Evolutionary conservation across 345 rosid species (phyloP), one percentile per base, ranked within the genome.

Genomic region (Conringia planisiliqua): DNA sequence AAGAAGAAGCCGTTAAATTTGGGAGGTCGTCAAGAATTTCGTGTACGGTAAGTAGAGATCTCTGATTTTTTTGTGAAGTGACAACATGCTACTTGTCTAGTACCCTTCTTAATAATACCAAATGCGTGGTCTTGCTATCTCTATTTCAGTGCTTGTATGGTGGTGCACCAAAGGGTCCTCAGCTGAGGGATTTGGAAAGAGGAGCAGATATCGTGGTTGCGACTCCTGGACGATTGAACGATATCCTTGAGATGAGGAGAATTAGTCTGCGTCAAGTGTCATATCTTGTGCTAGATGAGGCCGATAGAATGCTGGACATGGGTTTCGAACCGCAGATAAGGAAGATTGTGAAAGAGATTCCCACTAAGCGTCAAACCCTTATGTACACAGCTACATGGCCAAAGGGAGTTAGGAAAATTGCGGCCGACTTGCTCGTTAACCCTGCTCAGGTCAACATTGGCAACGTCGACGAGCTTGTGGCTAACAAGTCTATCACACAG

Each of bases 301-400:
- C 99, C 73, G 99, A 95, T 84, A 90, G 97, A 59, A 95, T 95
- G 99, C 80, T 92, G 77, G 99, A 95, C 82, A 95, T 95, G 99
- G 99, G 99, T 40, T 95, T 95, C 66, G 99, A 95, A 73, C 99
- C 97, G 22, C 99, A 95, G 75, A 95, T 95, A 79, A 71, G 98
- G 74, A 95, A 92, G 86, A 90, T 95, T 72, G 97, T 95, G 58
- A 95, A 88, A 58, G 97, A 90, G 82, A 91, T 92, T 9, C 99
- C 99, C 46, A 68, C 92, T 26, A 87, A 90, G 56, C 95, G 99
- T 32, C 99, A 95, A 83, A 95, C 98, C 18, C 96, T 95, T 72
- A 95, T 95, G 99, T 95, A 82, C 78, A 95, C 98, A 14, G 99
- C 99, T 62, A 92, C 99, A 8, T 92, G 99, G 98, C 99, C 99